Percentiles rank a stretch among this genome's conserved stretches.
Evolutionary conservation across 345 rosid genomes (phyloP).

Genomic region (Anastatica hierochuntica): DNA sequence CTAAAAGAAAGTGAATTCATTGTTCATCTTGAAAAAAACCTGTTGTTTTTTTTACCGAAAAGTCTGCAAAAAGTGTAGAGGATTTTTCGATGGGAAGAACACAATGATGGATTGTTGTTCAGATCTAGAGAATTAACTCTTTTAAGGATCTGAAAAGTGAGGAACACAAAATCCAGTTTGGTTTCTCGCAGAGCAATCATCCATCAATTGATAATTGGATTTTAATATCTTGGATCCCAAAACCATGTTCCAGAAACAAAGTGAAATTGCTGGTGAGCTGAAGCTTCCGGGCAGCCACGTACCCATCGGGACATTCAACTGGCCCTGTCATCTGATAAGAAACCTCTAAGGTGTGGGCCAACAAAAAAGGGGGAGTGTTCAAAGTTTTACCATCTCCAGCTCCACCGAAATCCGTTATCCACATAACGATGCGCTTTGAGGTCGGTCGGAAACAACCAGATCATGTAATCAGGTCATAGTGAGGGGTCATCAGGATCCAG

Average conservation of each 20-base stretch:
- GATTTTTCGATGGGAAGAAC: no score
- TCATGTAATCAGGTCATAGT: slow-evolving; percentile 24
- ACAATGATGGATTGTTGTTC: no score
- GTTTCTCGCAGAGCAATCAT: no score
- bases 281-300: slow-evolving; percentile 88
- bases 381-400: slow-evolving; percentile 74
- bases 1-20: no score
- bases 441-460: slow-evolving; percentile 14
- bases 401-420: slow-evolving; percentile 74
- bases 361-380: slow-evolving; percentile 64
- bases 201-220: no score
- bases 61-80: no score
- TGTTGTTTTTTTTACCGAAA: no score
- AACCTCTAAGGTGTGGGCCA: slow-evolving; percentile 48
- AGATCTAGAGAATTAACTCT: no score
- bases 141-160: no score
- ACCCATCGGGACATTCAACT: slow-evolving; percentile 71
- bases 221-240: slow-evolving; percentile 92
- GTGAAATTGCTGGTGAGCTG: slow-evolving; percentile 91
- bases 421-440: slow-evolving; percentile 46
- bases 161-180: no score
- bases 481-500: slow-evolving; percentile 2
- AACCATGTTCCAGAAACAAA: slow-evolving; percentile 68
- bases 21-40: no score
- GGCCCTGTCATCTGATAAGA: no score